Evolutionary conservation across 2,329 filamentous ascomycete species (phyloP).

Genomic region (Akanthomyces lecanii): DNA sequence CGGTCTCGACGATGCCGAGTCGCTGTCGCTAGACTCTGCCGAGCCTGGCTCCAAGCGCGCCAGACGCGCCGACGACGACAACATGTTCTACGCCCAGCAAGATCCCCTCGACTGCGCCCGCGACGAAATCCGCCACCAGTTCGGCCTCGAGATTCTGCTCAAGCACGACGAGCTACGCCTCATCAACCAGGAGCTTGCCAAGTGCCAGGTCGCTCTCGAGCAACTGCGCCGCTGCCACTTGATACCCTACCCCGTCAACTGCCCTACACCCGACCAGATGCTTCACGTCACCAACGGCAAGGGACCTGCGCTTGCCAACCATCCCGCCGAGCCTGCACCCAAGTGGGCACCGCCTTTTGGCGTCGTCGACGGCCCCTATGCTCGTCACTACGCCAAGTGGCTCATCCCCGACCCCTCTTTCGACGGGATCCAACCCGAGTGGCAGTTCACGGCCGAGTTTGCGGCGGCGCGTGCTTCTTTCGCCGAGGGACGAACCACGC

Average conservation of each 20-base stretch:
- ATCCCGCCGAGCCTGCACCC: slow-evolving; percentile 61
- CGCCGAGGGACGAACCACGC: slow-evolving; percentile 71
- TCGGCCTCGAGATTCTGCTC: slow-evolving; percentile 84
- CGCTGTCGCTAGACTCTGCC: slow-evolving; percentile 20
- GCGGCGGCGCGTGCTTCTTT: slow-evolving; percentile 41
- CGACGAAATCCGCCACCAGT: slow-evolving; percentile 76
- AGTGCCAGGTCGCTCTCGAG: slow-evolving; percentile 89
- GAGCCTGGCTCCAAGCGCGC: slow-evolving; percentile 39
- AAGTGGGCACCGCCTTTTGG: slow-evolving; percentile 84
- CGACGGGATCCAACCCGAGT: slow-evolving; percentile 59
- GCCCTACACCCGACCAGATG: slow-evolving; percentile 63
- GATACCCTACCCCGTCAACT: slow-evolving; percentile 78
- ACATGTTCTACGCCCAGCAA: slow-evolving; percentile 11
- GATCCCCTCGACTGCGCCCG: slow-evolving; percentile 49
- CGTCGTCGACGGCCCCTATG: slow-evolving; percentile 86
- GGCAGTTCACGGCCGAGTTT: slow-evolving; percentile 38
- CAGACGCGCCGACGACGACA: slow-evolving; percentile 25
- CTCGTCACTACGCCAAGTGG: slow-evolving; percentile 93
- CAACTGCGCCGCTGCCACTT: slow-evolving; percentile 89
- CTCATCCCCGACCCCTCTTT: slow-evolving; percentile 84
- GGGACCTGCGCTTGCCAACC: slow-evolving; percentile 63
- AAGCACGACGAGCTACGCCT: slow-evolving; percentile 93
- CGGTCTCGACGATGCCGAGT: slow-evolving; percentile 30
- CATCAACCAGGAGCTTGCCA: slow-evolving; percentile 93
- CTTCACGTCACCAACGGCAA: slow-evolving; percentile 68